Percentiles rank a stretch among this genome's conserved stretches.
phyloP scores from a whole-genome alignment of 805 yeast species.

The Starmerella bacillaris region DNA sequence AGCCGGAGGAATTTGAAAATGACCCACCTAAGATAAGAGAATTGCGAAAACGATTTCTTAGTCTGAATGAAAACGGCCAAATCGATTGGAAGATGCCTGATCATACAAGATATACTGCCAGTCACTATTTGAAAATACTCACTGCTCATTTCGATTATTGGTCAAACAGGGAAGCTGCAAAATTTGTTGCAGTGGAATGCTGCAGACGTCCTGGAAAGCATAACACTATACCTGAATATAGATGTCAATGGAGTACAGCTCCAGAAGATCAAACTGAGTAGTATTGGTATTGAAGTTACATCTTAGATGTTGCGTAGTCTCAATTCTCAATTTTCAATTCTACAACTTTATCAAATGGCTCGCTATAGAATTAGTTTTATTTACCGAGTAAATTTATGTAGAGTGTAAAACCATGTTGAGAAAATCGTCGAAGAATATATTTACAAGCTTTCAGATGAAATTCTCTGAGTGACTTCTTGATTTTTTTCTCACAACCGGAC shows the following conservation, averaged over 20 bases:
- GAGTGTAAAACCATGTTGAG: too few relatives aligned
- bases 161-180: constrained; percentile 71
- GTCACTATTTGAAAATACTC: constrained; percentile 61
- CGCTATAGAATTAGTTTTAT: neutral
- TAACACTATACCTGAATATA: constrained; percentile 15
- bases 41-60: constrained; percentile 14
- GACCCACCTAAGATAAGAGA: constrained; percentile 4
- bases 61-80: constrained; percentile 59
- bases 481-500: too few relatives aligned
- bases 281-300: neutral
- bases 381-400: neutral
- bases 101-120: constrained; percentile 43
- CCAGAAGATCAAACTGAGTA: too few relatives aligned
- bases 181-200: constrained; percentile 28
- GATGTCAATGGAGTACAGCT: constrained; percentile 13
- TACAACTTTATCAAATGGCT: neutral
- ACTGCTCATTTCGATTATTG: constrained; percentile 84
- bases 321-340: neutral
- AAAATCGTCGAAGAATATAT: too few relatives aligned
- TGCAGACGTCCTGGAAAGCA: constrained; percentile 20
- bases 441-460: too few relatives aligned
- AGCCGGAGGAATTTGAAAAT: neutral
- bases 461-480: too few relatives aligned
- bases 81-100: constrained; percentile 52
- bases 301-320: neutral